Base-by-base conservation (phyloP, 2,329 filamentous ascomycete genomes). In the Penicillium sclerotiorum region DNA sequence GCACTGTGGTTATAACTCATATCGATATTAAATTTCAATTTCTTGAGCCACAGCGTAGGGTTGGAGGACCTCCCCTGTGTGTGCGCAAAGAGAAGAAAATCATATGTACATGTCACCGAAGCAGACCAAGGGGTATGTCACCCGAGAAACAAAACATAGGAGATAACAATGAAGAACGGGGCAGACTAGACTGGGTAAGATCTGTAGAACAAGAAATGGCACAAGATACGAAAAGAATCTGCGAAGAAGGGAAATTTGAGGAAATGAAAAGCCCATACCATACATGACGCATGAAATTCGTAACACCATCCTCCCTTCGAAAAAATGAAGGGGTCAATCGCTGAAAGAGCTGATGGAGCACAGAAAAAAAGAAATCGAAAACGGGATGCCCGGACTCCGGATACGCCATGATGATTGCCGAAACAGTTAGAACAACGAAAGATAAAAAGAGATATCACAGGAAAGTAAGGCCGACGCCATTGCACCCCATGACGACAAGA, bases 221-320 rank as follows among this genome's bases (percentile, higher is more conserved):
- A 38, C 8, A 47, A 28, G 46, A 32, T 15, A 23, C 36, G n/a
- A n/a, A n/a, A 47, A 35, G 18, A 12, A 25, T 32, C 30, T 39
- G 36, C 36, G 36, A 41, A 46, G 48, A 12, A 38, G 28, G 37
- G 32, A 55, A 49, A 49, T 46, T 30, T 36, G 47, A 50, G 45
- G 42, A 44, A 33, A 50, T 49, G 33, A 57, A 54, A 48, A 55
- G 58, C 53, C 50, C 58, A 61, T 58, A 57, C 50, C 52, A 54
- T 67, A 67, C 65, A 68, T 67, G 55, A 61, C 59, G 56, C 65
- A 63, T 68, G 58, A 63, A 64, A 63, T 60, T 68, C 63, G 63
- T 67, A 57, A 64, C 58, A 66, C 61, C 57, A 41, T 58, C 59
- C 54, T 57, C 44, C 55, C 57, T 36, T 57, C 42, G 36, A 15